Percentiles rank a stretch among this genome's conserved stretches.
Evolutionary conservation across 495 filamentous ascomycete genomes (phyloP).

Genomic region (Aspergillus biplanus): DNA sequence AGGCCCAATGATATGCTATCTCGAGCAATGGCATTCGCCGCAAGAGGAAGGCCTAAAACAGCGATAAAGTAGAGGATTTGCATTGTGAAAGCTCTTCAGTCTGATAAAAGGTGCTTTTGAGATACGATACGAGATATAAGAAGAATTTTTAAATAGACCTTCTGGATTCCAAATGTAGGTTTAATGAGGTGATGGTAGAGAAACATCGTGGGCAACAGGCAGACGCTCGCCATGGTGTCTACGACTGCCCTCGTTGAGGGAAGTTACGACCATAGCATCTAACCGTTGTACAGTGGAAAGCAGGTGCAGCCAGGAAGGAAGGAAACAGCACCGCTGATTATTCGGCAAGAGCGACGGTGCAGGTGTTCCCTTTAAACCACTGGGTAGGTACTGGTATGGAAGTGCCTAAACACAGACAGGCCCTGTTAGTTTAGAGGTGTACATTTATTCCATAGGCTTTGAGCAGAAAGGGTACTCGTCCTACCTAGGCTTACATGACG

Average conservation of each 20-base stretch:
- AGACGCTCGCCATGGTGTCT: neutral
- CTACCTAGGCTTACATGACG: too few species aligned
- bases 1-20: conserved; percentile 21
- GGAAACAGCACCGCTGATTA: neutral
- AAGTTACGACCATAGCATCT: neutral
- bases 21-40: conserved; percentile 19
- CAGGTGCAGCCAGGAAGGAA: neutral
- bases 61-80: conserved; percentile 23
- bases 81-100: conserved; percentile 29
- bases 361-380: neutral
- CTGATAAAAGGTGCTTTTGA: conserved; percentile 22
- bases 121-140: conserved; percentile 32
- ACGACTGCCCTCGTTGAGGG: neutral
- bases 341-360: neutral
- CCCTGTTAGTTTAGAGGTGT: too few species aligned
- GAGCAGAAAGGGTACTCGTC: too few species aligned
- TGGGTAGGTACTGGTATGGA: neutral
- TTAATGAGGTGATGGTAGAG: conserved; percentile 17
- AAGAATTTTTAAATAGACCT: conserved; percentile 20
- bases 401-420: too few species aligned
- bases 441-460: too few species aligned
- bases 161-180: neutral
- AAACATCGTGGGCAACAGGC: neutral
- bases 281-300: too few species aligned
- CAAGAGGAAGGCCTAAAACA: conserved; percentile 22